Evolutionary conservation across 2,329 filamentous ascomycete species (phyloP), one percentile per base, ranked within the genome.

Genomic region (Didymellaceae sp.): DNA sequence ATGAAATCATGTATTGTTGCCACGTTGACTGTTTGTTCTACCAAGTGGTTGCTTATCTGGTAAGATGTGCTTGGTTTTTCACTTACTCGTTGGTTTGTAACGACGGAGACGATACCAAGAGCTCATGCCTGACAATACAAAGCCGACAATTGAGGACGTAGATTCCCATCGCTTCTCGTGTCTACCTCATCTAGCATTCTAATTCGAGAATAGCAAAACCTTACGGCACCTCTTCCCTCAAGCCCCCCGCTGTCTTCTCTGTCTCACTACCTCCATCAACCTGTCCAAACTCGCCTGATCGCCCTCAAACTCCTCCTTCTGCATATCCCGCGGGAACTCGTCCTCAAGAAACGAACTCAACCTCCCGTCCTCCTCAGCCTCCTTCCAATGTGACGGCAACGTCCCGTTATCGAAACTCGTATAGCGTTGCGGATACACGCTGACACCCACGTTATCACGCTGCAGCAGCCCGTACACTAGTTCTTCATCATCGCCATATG

Each of bases 321-420:
- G 51, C 25, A 37, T 11, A 17, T 50, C 38, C 5, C 7, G 10
- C 14, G 40, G 31, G 5, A 42, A 37, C 2, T 32, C 45, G 3
- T 45, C 45, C 5, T 45, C 25, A 3, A 24, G 13, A 25, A 32
- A 45, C 16, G 13, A 11, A 3, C 18, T 17, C 51, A 54, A 22
- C 4, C 17, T 25, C 11, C 52, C 46, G 22, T 50, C 20, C 5
- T 25, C 17, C 2, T 35, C 37, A 13, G 45, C 41, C 31, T 51
- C 52, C 1, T 35, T 25, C 52, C 52, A 54, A 31, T 50, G 52
- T 21, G 52, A 51, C 9, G 52, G 52, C 32, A 54, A 10, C 20
- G 40, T 43, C 3, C 45, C 52, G 10, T 54, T 46, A 25, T 54
- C 41, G 32, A 54, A 54, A 22, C 26, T 18, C 7, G 51, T 21